These are phyloP conservation scores for Croton setiger DNA, from an alignment of 441 rosid genomes.

Conservation along the genomic window DNA sequence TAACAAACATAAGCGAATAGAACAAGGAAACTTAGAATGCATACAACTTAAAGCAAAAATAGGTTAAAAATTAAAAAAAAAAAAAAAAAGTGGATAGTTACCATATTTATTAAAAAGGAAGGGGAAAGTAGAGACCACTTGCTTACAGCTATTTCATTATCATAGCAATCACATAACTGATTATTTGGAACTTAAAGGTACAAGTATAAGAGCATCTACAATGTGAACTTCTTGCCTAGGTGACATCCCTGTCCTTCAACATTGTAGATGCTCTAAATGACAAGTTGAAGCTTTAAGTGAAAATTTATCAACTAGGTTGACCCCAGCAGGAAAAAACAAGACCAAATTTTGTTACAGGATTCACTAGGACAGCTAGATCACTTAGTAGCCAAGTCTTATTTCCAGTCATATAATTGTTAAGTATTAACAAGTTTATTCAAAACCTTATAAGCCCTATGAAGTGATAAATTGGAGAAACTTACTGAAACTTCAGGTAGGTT, in stretches of 20 bases:
- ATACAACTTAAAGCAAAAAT: too few relatives aligned
- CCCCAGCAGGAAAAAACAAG: background rate
- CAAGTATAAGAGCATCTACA: too few relatives aligned
- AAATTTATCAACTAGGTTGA: background rate
- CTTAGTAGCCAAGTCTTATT: background rate
- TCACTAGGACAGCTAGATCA: background rate
- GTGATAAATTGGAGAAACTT: conserved; percentile 24
- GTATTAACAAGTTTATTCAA: background rate
- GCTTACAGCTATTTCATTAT: background rate
- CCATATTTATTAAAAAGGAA: background rate
- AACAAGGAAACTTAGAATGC: background rate
- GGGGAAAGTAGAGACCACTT: background rate
- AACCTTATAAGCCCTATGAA: conserved; percentile 3
- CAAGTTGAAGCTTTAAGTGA: too few relatives aligned
- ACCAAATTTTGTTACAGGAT: background rate
- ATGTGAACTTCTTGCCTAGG: too few relatives aligned
- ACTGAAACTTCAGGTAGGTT: conserved; percentile 22
- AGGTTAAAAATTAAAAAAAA: background rate
- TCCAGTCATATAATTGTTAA: background rate
- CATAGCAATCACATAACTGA: too few relatives aligned
- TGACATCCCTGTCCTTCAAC: too few relatives aligned
- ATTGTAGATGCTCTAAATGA: too few relatives aligned
- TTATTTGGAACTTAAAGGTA: background rate
- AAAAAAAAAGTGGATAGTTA: too few relatives aligned
- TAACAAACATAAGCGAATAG: background rate